phyloP scores from a whole-genome alignment of 306 rosid species.

The Prunus padus region DNA sequence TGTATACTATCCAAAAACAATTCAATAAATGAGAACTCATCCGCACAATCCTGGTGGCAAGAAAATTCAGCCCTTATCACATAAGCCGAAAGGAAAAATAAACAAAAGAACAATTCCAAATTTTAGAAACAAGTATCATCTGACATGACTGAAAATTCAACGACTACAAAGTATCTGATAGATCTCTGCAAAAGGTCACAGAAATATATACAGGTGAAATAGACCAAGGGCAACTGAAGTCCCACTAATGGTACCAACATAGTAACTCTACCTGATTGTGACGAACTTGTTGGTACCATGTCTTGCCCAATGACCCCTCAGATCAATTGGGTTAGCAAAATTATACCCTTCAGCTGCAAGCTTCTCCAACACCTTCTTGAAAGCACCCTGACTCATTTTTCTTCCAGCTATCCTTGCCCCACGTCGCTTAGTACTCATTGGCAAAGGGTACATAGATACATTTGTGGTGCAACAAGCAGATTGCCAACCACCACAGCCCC shows the following conservation, averaged over 20 bases:
- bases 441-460: constrained; percentile 82
- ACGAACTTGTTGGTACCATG: constrained; percentile 99
- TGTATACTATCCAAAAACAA: constrained; percentile 42
- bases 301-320: constrained; percentile 93
- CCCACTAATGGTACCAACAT: constrained; percentile 32
- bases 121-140: constrained; percentile 36
- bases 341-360: constrained; percentile 93
- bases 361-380: constrained; percentile 96
- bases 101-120: constrained; percentile 50
- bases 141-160: constrained; percentile 42
- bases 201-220: constrained; percentile 63
- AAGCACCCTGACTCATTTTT: constrained; percentile 98
- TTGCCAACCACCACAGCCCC: constrained; percentile 99
- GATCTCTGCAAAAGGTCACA: constrained; percentile 59
- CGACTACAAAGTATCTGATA: constrained; percentile 51
- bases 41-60: constrained; percentile 51
- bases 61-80: constrained; percentile 46
- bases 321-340: constrained; percentile 86
- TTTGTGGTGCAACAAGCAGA: constrained; percentile 97
- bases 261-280: constrained; percentile 80
- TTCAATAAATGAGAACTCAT: constrained; percentile 54
- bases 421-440: constrained; percentile 94
- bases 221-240: constrained; percentile 32
- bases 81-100: constrained; percentile 44
- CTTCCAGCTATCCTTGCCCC: constrained; percentile 99